Evolutionary conservation across 441 rosid species (phyloP).

Genomic region (Kokia cookei): DNA sequence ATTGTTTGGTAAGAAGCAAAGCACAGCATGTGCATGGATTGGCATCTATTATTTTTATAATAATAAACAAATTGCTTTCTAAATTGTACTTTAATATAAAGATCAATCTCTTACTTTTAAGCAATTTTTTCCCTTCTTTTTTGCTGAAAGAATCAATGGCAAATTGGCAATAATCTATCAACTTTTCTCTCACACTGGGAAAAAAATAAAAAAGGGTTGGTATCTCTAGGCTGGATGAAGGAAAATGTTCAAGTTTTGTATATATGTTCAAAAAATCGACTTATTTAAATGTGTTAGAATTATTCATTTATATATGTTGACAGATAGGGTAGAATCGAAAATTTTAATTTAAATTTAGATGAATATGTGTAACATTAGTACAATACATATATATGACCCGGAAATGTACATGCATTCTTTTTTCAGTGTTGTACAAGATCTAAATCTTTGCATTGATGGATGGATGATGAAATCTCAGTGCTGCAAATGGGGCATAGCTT

Average conservation of each 20-base stretch:
- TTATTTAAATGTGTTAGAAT: too few relatives aligned
- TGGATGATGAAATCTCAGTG: conserved; percentile 38
- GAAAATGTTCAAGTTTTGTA: neutral
- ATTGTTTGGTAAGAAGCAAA: neutral
- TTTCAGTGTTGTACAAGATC: too few relatives aligned
- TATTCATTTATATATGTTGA: too few relatives aligned
- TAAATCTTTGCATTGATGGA: neutral
- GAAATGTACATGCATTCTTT: too few relatives aligned
- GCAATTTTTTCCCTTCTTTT: neutral
- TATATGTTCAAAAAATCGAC: too few relatives aligned
- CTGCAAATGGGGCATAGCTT: conserved; percentile 77
- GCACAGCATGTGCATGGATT: neutral
- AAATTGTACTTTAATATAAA: neutral
- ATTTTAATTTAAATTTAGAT: too few relatives aligned
- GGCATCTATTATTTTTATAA: neutral
- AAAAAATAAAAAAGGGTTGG: neutral
- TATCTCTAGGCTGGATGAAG: neutral
- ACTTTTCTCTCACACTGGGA: neutral
- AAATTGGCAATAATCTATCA: neutral
- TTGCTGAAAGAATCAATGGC: neutral
- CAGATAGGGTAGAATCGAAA: too few relatives aligned
- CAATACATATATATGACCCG: too few relatives aligned
- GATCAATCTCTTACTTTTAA: neutral
- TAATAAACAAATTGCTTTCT: neutral
- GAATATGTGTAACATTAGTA: too few relatives aligned